A percentile compares a stretch with the other conserved stretches of the same genome.
These are phyloP conservation scores for Acanthamoeba rhysodes DNA, from an alignment of 208 protist genomes.

Conservation along the genomic window DNA sequence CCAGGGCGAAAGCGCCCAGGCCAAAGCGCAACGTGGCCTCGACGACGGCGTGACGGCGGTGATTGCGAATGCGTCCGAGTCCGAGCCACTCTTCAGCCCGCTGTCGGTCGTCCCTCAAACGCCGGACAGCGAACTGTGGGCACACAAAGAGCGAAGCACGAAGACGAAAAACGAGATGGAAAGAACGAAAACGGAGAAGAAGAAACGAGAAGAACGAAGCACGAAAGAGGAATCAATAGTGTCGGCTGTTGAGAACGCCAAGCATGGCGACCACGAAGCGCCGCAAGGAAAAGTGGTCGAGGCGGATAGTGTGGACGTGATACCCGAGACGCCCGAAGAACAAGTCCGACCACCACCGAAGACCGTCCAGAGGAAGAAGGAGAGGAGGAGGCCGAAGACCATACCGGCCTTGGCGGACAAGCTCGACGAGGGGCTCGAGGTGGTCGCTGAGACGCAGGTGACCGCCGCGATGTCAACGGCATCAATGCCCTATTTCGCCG, in stretches of 20 bases:
- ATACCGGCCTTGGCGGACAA: background rate
- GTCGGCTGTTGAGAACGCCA: background rate
- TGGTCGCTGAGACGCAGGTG: conserved; percentile 4
- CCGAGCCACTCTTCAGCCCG: background rate
- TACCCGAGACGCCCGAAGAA: conserved; percentile 35
- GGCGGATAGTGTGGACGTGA: conserved; percentile 1
- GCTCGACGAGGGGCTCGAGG: background rate
- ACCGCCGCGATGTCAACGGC: background rate
- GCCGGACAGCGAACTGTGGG: conserved; percentile 23
- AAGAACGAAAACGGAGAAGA: background rate
- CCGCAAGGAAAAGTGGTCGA: background rate
- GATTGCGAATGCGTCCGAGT: background rate
- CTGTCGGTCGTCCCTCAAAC: conserved; percentile 52
- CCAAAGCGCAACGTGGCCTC: background rate
- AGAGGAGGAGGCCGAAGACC: background rate
- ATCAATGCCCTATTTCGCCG: conserved; percentile 1
- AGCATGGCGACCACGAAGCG: background rate
- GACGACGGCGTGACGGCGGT: background rate
- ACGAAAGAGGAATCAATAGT: background rate
- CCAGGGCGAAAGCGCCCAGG: too few species aligned
- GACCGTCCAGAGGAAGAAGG: background rate
- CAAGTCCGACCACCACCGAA: background rate
- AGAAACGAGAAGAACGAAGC: background rate
- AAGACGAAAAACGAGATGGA: background rate
- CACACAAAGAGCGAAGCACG: background rate